Evolutionary conservation across 345 rosid species (phyloP).

Genomic region (Hevea brasiliensis): DNA sequence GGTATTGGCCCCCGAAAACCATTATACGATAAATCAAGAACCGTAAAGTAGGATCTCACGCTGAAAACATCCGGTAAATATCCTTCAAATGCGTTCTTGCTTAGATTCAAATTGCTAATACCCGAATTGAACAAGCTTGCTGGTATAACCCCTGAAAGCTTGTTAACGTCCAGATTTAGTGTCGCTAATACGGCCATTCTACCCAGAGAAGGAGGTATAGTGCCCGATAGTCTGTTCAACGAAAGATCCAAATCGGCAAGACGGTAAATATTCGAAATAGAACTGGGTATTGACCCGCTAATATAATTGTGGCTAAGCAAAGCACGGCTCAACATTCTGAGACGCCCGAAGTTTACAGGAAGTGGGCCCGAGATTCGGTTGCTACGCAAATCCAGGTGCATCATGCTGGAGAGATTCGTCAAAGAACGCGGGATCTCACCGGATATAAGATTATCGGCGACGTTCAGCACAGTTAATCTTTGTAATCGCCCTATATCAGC

Average conservation of each 20-base stretch:
- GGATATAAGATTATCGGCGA: slow-evolving; percentile 71
- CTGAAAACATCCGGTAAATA: slow-evolving; percentile 71
- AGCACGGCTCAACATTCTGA: slow-evolving; percentile 73
- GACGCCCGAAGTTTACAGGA: slow-evolving; percentile 56
- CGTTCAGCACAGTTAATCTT: slow-evolving; percentile 67
- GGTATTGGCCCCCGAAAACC: slow-evolving; percentile 65
- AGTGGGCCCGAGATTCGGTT: slow-evolving; percentile 57
- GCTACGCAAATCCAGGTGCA: slow-evolving; percentile 81
- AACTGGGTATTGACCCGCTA: slow-evolving; percentile 57
- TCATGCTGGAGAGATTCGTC: slow-evolving; percentile 59
- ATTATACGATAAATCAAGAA: slow-evolving; percentile 66
- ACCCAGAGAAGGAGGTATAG: slow-evolving; percentile 63
- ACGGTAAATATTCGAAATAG: slow-evolving; percentile 64
- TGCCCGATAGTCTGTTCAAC: slow-evolving; percentile 54
- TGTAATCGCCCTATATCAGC: slow-evolving; percentile 54
- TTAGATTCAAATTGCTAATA: slow-evolving; percentile 60
- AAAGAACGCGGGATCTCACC: slow-evolving; percentile 66
- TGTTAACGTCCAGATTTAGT: slow-evolving; percentile 72
- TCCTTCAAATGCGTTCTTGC: slow-evolving; percentile 59
- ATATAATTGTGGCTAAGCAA: slow-evolving; percentile 62
- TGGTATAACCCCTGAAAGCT: slow-evolving; percentile 57
- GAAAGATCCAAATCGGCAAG: slow-evolving; percentile 86
- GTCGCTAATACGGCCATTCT: slow-evolving; percentile 83
- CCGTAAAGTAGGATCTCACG: slow-evolving; percentile 67
- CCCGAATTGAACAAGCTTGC: slow-evolving; percentile 53